Evolutionary conservation across 768 basidiomycete species (phyloP).

Genomic region (Lactarius vividus): DNA sequence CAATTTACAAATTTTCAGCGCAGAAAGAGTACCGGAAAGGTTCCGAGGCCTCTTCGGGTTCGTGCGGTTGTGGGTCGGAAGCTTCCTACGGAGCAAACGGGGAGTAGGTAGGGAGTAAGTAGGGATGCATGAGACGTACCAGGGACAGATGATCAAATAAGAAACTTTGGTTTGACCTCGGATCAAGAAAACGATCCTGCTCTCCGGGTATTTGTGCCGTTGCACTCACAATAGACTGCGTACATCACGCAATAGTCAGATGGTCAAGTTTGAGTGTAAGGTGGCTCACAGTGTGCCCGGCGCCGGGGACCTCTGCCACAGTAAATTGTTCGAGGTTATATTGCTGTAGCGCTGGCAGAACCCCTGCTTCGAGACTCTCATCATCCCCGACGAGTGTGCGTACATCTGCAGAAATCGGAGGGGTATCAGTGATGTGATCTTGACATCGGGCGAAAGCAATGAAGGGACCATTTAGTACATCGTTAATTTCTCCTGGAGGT

Average conservation of each 20-base stretch:
- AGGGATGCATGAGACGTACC: constrained; percentile 44
- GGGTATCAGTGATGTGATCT: constrained; percentile 13
- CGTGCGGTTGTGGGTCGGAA: constrained; percentile 63
- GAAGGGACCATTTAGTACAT: constrained; percentile 78
- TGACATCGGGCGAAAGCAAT: background rate
- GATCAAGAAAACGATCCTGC: constrained; percentile 78
- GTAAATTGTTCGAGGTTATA: constrained; percentile 91
- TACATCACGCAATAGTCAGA: background rate
- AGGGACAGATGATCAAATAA: constrained; percentile 81
- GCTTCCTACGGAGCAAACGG: constrained; percentile 56
- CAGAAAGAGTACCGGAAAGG: constrained; percentile 60
- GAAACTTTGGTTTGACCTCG: constrained; percentile 76
- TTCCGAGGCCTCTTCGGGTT: constrained; percentile 64
- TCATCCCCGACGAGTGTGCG: constrained; percentile 89
- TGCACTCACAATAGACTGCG: constrained; percentile 79
- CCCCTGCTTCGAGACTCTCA: constrained; percentile 70
- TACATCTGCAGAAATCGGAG: constrained; percentile 56
- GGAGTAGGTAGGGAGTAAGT: background rate
- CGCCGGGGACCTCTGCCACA: constrained; percentile 77
- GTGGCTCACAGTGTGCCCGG: constrained; percentile 65
- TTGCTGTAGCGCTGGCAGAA: constrained; percentile 72
- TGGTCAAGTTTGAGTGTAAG: background rate
- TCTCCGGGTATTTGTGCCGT: constrained; percentile 55
- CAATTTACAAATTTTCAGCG: constrained; percentile 1
- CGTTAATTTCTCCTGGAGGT: constrained; percentile 95